Percentiles rank a stretch among this genome's conserved stretches.
phyloP scores from a whole-genome alignment of 441 rosid species.

The Dalechampia spathulata region DNA sequence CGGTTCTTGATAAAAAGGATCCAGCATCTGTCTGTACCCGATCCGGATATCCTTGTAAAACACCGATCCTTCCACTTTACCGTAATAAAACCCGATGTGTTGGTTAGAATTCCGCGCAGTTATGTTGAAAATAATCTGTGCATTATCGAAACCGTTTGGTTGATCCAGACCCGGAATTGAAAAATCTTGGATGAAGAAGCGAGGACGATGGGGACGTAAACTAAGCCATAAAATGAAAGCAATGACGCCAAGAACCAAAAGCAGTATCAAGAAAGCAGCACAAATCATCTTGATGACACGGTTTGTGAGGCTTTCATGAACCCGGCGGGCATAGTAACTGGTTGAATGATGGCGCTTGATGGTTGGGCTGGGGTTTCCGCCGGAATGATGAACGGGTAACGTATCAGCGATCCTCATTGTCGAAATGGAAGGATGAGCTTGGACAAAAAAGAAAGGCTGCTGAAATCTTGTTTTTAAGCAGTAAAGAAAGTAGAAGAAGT shows the following conservation, averaged over 20 bases:
- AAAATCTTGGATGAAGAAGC: constrained; percentile 45
- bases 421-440: not conserved
- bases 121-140: constrained; percentile 49
- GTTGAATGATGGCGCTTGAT: constrained; percentile 36
- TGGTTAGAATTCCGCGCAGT: constrained; percentile 63
- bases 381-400: constrained; percentile 24
- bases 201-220: constrained; percentile 82
- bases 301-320: constrained; percentile 57
- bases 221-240: constrained; percentile 76
- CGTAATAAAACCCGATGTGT: constrained; percentile 53
- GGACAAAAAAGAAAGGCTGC: too few relatives aligned
- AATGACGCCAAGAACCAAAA: constrained; percentile 44
- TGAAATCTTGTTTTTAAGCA: too few relatives aligned
- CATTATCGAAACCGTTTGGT: constrained; percentile 47
- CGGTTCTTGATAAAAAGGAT: constrained; percentile 55
- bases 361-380: constrained; percentile 12
- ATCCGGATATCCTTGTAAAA: constrained; percentile 52
- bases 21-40: constrained; percentile 38
- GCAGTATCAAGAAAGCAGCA: constrained; percentile 37
- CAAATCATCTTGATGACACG: constrained; percentile 58
- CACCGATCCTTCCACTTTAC: constrained; percentile 40
- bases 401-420: constrained; percentile 21
- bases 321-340: constrained; percentile 52
- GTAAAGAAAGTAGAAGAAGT: too few relatives aligned
- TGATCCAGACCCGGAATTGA: constrained; percentile 51